Conservation (phyloP, 495 filamentous ascomycete species). For the Aspergillus haitiensis region DNA sequence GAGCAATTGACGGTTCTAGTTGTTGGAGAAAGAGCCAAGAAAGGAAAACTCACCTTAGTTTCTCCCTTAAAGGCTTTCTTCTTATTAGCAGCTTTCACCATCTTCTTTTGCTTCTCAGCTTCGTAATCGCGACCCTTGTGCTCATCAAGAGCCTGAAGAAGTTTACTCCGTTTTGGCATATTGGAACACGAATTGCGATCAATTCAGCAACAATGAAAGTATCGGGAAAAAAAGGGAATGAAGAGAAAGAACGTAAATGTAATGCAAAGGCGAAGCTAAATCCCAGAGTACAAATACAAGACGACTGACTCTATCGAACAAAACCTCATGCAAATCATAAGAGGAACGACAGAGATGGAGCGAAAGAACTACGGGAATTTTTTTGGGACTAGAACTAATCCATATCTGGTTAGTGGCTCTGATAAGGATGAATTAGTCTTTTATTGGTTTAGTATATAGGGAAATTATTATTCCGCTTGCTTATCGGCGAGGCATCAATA, state of each 20-base stretch:
- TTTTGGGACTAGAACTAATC: slow-evolving; percentile 37
- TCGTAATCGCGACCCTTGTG: slow-evolving; percentile 68
- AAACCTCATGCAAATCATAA: too few relatives aligned
- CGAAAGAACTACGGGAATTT: slow-evolving; percentile 39
- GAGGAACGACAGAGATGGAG: too few relatives aligned
- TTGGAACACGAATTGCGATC: slow-evolving; percentile 7
- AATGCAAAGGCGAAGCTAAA: background rate
- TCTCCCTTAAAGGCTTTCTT: slow-evolving; percentile 49
- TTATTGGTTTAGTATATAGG: slow-evolving; percentile 10
- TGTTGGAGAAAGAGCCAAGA: background rate
- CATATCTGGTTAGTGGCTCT: slow-evolving; percentile 28
- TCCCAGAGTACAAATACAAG: too few relatives aligned
- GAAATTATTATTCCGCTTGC: slow-evolving; percentile 30
- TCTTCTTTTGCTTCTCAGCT: slow-evolving; percentile 64
- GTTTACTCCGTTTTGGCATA: slow-evolving; percentile 66
- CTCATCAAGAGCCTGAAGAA: slow-evolving; percentile 63
- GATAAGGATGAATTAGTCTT: slow-evolving; percentile 26
- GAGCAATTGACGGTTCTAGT: background rate
- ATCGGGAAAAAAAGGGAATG: background rate
- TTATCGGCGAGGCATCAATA: slow-evolving; percentile 5
- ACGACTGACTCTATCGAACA: too few relatives aligned
- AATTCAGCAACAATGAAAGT: too few relatives aligned
- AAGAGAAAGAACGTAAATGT: background rate
- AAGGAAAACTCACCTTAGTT: background rate
- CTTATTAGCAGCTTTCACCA: slow-evolving; percentile 54